Percentiles rank a stretch among this genome's conserved stretches.
Conservation (phyloP, 73 alveolate genomes). For the Paramecium bursaria region DNA sequence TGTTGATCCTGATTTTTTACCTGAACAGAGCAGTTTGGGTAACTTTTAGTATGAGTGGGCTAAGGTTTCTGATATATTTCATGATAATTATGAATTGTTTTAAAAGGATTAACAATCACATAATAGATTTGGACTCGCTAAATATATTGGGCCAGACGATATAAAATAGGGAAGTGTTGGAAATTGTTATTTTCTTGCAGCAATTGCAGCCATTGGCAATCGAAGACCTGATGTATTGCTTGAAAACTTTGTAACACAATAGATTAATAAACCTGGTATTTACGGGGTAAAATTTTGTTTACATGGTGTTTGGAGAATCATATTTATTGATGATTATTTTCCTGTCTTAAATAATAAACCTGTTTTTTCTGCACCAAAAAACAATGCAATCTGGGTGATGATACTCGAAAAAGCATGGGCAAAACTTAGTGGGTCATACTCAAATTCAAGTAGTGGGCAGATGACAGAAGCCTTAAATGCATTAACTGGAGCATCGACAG, state of each 20-base stretch:
- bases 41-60: too few relatives aligned
- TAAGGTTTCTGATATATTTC: not conserved
- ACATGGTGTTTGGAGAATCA: conserved; percentile 85
- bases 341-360: conserved; percentile 88
- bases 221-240: conserved; percentile 80
- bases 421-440: conserved; percentile 94
- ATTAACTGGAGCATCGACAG: conserved; percentile 93
- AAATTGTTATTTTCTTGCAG: conserved; percentile 93
- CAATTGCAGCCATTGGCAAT: conserved; percentile 83
- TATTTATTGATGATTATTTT: conserved; percentile 91
- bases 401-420: conserved; percentile 99
- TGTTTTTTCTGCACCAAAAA: conserved; percentile 88
- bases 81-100: not conserved
- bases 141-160: conserved; percentile 80
- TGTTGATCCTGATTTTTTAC: conserved; percentile 4
- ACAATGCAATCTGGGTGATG: conserved; percentile 96
- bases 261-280: conserved; percentile 82
- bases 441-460: conserved; percentile 87
- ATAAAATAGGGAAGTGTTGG: conserved; percentile 92
- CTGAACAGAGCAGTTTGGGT: conserved; percentile 18
- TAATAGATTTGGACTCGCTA: conserved; percentile 58
- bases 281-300: conserved; percentile 87
- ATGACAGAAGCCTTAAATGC: conserved; percentile 86
- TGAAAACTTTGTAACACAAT: conserved; percentile 73
- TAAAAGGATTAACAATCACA: conserved; percentile 7